Conservation (phyloP, 1,284 basidiomycete genomes). For the Hypsizygus ulmarius region DNA sequence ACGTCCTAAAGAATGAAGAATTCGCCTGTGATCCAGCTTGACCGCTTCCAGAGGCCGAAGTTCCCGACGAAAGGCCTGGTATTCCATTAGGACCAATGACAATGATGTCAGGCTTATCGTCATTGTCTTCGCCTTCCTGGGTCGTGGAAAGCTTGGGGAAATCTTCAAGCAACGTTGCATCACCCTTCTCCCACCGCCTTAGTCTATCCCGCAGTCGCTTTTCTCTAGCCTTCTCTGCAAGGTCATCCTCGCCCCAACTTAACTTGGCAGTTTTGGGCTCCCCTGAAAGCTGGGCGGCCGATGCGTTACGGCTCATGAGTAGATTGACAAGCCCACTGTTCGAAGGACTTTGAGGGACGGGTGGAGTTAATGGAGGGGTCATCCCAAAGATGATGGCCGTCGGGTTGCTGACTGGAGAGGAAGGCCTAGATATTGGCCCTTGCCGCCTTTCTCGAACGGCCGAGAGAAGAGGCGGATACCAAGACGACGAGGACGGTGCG, state of each 20-base stretch:
- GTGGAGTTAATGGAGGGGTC: conserved; percentile 65
- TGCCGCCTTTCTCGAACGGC: conserved; percentile 73
- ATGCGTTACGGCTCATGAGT: conserved; percentile 36
- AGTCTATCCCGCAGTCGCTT: conserved; percentile 64
- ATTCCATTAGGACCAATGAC: conserved; percentile 43
- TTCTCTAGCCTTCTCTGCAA: conserved; percentile 64
- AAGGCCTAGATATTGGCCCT: conserved; percentile 53
- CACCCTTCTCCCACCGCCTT: conserved; percentile 66
- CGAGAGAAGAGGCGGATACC: conserved; percentile 78
- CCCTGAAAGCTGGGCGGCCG: conserved; percentile 23
- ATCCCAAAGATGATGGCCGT: conserved; percentile 82
- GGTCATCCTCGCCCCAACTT: conserved; percentile 65
- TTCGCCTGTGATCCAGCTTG: conserved; percentile 27
- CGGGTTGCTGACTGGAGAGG: conserved; percentile 60
- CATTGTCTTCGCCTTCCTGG: conserved; percentile 36
- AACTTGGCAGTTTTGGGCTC: conserved; percentile 28
- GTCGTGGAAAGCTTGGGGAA: conserved; percentile 49
- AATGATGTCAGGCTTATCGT: conserved; percentile 47
- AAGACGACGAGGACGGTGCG: conserved; percentile 65
- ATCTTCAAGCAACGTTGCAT: conserved; percentile 54
- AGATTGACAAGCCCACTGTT: conserved; percentile 40
- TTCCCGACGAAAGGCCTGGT: conserved; percentile 25
- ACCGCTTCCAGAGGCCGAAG: conserved; percentile 16
- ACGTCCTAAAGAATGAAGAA: conserved; percentile 65
- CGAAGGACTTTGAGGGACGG: conserved; percentile 31